These are phyloP conservation scores for Fraxinus quadrangulata DNA, from an alignment of 257 asterid genomes.

Conservation along the genomic window DNA sequence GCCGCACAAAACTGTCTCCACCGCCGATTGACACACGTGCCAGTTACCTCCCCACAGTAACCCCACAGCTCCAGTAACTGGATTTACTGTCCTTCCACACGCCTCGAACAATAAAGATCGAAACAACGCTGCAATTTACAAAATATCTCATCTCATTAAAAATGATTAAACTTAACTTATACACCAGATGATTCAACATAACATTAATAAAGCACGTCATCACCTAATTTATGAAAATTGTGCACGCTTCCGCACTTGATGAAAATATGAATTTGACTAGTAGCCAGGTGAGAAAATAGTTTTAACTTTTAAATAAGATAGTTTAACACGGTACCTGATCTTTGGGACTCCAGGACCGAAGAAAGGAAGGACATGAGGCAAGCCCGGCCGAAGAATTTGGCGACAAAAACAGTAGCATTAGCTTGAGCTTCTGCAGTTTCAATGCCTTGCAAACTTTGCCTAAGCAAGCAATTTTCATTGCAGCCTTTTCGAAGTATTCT, in stretches of 20 bases:
- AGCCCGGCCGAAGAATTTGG: slow-evolving; percentile 90
- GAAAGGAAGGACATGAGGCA: slow-evolving; percentile 87
- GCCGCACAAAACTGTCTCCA: slow-evolving; percentile 79
- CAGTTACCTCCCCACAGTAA: slow-evolving; percentile 75
- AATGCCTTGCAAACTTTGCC: slow-evolving; percentile 61
- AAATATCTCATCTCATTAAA: not conserved
- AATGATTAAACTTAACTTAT: not conserved
- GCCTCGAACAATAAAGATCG: slow-evolving; percentile 83
- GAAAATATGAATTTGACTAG: no score
- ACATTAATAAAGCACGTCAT: no score
- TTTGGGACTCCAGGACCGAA: slow-evolving; percentile 61
- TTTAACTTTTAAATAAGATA: not conserved
- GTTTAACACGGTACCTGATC: slow-evolving; percentile 51
- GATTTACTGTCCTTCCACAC: slow-evolving; percentile 83
- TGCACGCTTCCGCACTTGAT: no score
- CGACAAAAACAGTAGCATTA: slow-evolving; percentile 80
- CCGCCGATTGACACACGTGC: slow-evolving; percentile 84
- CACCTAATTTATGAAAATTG: no score
- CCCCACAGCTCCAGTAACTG: slow-evolving; percentile 79
- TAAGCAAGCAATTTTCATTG: slow-evolving; percentile 65
- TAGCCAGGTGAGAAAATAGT: no score
- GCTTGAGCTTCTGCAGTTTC: slow-evolving; percentile 70
- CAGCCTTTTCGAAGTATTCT: slow-evolving; percentile 84
- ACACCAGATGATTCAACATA: no score
- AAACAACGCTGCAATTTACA: slow-evolving; percentile 63